Evolutionary conservation across 805 yeast genomes (phyloP), one percentile per base, ranked within the genome.

Genomic region (Wickerhamiella shivajii): DNA sequence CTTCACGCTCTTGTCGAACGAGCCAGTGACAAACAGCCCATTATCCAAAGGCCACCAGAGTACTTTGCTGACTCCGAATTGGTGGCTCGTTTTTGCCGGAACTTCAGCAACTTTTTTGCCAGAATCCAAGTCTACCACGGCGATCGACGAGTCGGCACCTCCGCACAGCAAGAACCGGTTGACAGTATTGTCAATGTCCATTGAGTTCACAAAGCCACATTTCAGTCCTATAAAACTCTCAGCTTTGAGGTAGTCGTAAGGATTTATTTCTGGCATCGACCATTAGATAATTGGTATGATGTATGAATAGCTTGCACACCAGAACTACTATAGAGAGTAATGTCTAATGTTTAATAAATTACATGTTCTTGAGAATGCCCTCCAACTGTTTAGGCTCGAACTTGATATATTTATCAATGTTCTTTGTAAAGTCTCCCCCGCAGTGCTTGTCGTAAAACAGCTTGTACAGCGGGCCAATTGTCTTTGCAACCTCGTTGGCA

Each of bases 11-110:
- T 68, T 71, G 52, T 85, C 96, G 51, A 73, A 81, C 0, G 94
- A 80, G 1, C 83, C 71, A 3, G 83, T 67, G 13, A 83, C 63
- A 57, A 83, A 84, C 74, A 85, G 64, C 1, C 94, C 95, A 21
- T 74, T 71, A 53, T 85, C 96, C 28, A 60, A 59, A 0, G 90
- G 84, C 87, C 94, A 87, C 96, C 96, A 85, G 45, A 66, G 61
- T 1, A 80, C 60, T 11, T 69, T 56, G 0, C 93, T 77, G 0
- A 85, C 63, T 0, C 94, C 93, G 50, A 64, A 81, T 13, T 57
- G 51, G 49, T 85, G 96, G 0, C 64, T 69, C 18, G 42, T 40
- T 33, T 43, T 42, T 16, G 55, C 39, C 13, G 42, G 39, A 10
- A 48, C 35, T 11, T 31, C 18, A 11, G 40, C 43, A 38, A 36